Percentiles rank a stretch among this genome's conserved stretches.
Conservation (phyloP, 352 stramenopile species). For the Phytophthora nicotianae region DNA sequence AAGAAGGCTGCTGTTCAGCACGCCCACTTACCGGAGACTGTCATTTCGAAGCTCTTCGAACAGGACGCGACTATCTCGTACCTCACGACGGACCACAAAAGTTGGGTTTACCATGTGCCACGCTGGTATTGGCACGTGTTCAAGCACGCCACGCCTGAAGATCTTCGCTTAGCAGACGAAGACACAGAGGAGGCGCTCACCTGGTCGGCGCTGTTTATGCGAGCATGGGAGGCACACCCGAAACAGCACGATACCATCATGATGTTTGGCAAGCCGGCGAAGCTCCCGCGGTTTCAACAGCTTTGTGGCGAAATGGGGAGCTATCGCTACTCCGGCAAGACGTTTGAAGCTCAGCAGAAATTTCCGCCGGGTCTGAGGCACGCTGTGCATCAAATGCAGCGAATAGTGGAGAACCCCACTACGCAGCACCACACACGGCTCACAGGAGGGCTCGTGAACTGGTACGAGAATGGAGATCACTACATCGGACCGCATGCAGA, state of each 20-base stretch:
- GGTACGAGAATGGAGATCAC: conserved; percentile 83
- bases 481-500: conserved; percentile 85
- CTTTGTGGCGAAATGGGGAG: conserved; percentile 52
- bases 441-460: conserved; percentile 78
- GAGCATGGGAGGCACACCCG: conserved; percentile 70
- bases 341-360: conserved; percentile 46
- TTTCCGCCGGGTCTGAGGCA: conserved; percentile 46
- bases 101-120: conserved; percentile 68
- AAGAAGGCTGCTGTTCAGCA: conserved; percentile 28
- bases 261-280: conserved; percentile 66
- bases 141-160: conserved; percentile 22
- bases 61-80: conserved; percentile 33
- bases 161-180: conserved; percentile 10
- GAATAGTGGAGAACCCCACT: conserved; percentile 41
- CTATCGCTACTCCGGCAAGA: conserved; percentile 69
- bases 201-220: conserved; percentile 37
- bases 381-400: conserved; percentile 52
- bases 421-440: conserved; percentile 28
- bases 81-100: conserved; percentile 42
- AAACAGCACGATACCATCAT: conserved; percentile 62
- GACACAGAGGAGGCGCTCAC: not conserved
- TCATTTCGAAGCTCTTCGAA: conserved; percentile 35
- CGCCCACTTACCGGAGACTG: conserved; percentile 13
- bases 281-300: conserved; percentile 75
- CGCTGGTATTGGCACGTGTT: conserved; percentile 57